These are phyloP conservation scores for Termitomyces bulborhizus DNA, from an alignment of 768 basidiomycete genomes.

Conservation along the genomic window DNA sequence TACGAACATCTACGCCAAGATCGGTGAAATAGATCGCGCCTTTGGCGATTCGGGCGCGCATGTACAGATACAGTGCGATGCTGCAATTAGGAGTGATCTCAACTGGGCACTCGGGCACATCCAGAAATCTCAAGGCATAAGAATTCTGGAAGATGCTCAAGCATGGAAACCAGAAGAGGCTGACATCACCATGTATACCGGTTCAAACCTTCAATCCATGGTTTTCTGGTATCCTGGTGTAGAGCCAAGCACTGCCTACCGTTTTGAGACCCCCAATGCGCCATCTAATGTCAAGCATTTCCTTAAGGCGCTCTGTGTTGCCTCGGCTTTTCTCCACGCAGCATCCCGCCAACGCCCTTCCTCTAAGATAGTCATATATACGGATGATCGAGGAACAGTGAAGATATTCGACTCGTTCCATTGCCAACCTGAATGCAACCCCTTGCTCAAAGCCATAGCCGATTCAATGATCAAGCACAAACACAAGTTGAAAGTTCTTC, in stretches of 20 bases:
- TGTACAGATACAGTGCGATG: background rate
- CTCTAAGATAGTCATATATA: constrained; percentile 1
- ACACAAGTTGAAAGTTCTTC: background rate
- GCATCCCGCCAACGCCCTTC: background rate
- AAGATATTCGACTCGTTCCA: background rate
- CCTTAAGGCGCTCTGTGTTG: background rate
- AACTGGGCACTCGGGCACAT: background rate
- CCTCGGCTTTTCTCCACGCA: background rate
- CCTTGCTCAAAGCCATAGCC: background rate
- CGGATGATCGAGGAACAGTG: background rate
- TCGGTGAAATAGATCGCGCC: background rate
- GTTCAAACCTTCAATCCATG: background rate
- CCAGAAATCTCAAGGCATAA: background rate
- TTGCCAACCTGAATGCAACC: background rate
- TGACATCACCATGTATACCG: background rate
- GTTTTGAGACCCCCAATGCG: background rate
- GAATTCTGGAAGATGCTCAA: background rate
- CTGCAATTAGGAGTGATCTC: background rate
- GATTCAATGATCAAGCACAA: background rate
- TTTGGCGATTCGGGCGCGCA: background rate
- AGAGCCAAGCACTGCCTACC: background rate
- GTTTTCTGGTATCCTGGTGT: background rate
- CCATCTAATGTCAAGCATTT: background rate
- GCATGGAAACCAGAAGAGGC: background rate
- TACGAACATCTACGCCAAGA: background rate